A percentile compares a stretch with the other conserved stretches of the same genome.
phyloP scores from a whole-genome alignment of 2,329 filamentous ascomycete genomes.

The Penicillium glabrum region DNA sequence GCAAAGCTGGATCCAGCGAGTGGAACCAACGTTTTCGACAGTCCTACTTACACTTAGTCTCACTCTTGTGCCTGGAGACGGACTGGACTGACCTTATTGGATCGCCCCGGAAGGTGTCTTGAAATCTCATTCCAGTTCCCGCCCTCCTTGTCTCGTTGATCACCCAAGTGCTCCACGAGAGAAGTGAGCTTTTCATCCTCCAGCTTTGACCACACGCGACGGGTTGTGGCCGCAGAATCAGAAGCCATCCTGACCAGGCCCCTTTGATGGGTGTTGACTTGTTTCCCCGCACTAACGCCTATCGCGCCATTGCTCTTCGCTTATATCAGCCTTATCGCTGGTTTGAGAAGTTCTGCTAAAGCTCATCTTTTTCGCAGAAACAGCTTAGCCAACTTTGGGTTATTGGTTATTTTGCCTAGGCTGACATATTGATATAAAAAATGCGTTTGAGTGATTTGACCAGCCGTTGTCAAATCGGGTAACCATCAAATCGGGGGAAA shows the following conservation, averaged over 20 bases:
- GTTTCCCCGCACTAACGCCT: not conserved
- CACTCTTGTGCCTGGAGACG: not conserved
- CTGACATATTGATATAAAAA: too few species aligned
- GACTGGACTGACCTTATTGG: not conserved
- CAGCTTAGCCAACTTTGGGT: too few species aligned
- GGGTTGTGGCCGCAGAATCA: not conserved
- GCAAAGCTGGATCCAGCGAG: not conserved
- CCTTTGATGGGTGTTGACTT: not conserved
- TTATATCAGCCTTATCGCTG: not conserved
- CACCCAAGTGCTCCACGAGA: not conserved
- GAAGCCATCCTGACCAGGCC: not conserved
- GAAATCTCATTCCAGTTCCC: slow-evolving; percentile 1
- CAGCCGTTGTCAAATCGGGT: too few species aligned
- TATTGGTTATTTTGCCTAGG: too few species aligned
- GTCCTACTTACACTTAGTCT: not conserved
- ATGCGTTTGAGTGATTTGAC: too few species aligned
- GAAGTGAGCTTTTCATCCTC: not conserved
- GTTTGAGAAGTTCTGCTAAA: not conserved
- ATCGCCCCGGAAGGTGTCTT: not conserved
- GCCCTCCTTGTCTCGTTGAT: not conserved
- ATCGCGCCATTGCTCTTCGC: not conserved
- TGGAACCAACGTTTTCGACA: slow-evolving; percentile 2
- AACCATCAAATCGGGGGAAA: too few species aligned
- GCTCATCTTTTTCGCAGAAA: not conserved
- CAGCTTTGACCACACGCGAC: not conserved